Evolutionary conservation across 768 basidiomycete genomes (phyloP), one percentile per base, ranked within the genome.

Genomic region (Lenzites betulinus): DNA sequence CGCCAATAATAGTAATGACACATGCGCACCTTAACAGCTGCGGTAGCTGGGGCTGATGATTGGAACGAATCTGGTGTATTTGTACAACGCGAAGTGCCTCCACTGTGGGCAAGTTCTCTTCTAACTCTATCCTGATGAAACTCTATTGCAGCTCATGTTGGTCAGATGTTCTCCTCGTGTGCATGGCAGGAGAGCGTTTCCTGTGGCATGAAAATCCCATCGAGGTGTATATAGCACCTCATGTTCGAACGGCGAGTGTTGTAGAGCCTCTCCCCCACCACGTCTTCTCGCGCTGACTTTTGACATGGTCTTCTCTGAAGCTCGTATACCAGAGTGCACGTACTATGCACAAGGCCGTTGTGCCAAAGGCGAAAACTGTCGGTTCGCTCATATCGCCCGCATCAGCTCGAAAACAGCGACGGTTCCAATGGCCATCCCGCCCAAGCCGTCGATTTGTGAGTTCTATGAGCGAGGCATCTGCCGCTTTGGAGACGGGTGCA

Each of bases 401-500:
- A 42, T 13, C 6, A 42, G 6, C 41, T 4, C 41, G 20, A 20
- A 6, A 6, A 42, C 20, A 42, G 11, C 28, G n/a, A n/a, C n/a
- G n/a, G n/a, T n/a, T n/a, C n/a, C n/a, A n/a, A n/a, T n/a, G n/a
- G n/a, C n/a, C n/a, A n/a, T n/a, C n/a, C n/a, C n/a, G n/a, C n/a
- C n/a, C 16, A 36, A 25, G 7, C 25, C 30, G 30, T 33, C 56
- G 5, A 11, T 22, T 26, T 58, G 56, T 26, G n/a, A 42, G 18
- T 58, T 41, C 18, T 41, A 50, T 36, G 36, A 42, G 39, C 58
- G 49, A 2, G 51, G 58, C 1, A 16, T 33, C 22, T 59, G 51
- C n/a, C 51, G 42, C 30, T 51, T 46, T 26, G 42, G 51, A 46
- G 62, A 64, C 9, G 59, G 70, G 22, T 79, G 75, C 67, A 75